These are phyloP conservation scores for Pueraria montana DNA, from an alignment of 306 rosid species.

Conservation along the genomic window DNA sequence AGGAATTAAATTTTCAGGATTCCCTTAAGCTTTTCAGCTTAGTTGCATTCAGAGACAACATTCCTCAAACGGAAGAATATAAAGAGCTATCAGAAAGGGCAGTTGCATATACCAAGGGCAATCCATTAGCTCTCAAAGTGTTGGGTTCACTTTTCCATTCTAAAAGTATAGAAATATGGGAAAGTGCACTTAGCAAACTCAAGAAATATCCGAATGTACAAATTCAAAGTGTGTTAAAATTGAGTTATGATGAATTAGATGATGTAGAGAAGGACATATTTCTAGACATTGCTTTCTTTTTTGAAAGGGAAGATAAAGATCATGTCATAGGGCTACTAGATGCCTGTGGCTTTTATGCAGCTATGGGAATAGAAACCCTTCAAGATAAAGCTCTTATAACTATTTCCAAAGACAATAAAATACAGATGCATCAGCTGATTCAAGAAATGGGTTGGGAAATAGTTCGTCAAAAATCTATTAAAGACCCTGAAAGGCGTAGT, in stretches of 20 bases:
- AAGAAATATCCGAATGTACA: neutral
- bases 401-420: neutral
- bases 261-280: slow-evolving; percentile 2
- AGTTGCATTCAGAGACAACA: neutral
- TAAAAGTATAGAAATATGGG: slow-evolving; percentile 4
- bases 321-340: slow-evolving; percentile 19
- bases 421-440: slow-evolving; percentile 8
- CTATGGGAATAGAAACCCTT: slow-evolving; percentile 17
- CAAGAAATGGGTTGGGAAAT: slow-evolving; percentile 35
- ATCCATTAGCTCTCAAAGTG: slow-evolving; percentile 33
- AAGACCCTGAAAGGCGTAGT: slow-evolving; percentile 13
- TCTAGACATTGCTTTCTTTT: slow-evolving; percentile 30
- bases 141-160: slow-evolving; percentile 24
- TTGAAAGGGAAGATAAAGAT: slow-evolving; percentile 12
- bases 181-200: slow-evolving; percentile 12
- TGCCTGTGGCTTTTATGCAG: neutral
- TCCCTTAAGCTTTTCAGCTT: slow-evolving; percentile 20
- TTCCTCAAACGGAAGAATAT: neutral
- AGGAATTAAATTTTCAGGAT: slow-evolving; percentile 16
- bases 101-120: slow-evolving; percentile 1
- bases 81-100: slow-evolving; percentile 10
- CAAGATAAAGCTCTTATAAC: slow-evolving; percentile 21
- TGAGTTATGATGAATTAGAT: slow-evolving; percentile 29
- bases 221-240: neutral
- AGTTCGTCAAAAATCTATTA: slow-evolving; percentile 23